Conservation (phyloP, 1,284 basidiomycete species). For the Golubevia pallescens region DNA sequence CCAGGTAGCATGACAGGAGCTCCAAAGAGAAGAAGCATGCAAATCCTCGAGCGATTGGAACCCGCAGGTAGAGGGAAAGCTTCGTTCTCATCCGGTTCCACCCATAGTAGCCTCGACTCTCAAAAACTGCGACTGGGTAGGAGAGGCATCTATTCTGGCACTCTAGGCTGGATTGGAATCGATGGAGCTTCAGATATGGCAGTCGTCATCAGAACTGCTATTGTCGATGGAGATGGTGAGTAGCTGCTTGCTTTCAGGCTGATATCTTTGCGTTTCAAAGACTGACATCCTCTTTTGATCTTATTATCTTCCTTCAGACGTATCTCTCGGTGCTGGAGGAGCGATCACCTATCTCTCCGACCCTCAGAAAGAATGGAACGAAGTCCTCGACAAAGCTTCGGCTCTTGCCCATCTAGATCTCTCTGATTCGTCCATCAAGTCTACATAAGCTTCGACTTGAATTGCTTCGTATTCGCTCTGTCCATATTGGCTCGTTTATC, state of each 20-base stretch:
- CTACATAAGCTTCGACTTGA: too few species aligned
- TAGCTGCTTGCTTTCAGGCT: not conserved
- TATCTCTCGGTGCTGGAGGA: constrained; percentile 81
- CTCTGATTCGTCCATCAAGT: too few species aligned
- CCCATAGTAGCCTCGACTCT: constrained; percentile 8
- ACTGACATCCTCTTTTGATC: too few species aligned
- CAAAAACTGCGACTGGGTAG: too few species aligned
- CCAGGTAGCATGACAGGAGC: constrained; percentile 96
- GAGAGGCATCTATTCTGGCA: constrained; percentile 82
- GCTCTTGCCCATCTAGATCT: too few species aligned
- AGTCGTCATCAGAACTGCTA: constrained; percentile 92
- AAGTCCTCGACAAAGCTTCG: too few species aligned
- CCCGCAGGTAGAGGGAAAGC: constrained; percentile 9
- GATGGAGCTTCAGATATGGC: constrained; percentile 90
- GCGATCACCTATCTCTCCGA: constrained; percentile 94
- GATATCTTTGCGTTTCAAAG: too few species aligned
- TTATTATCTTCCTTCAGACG: too few species aligned
- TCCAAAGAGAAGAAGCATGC: constrained; percentile 89
- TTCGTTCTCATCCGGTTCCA: not conserved
- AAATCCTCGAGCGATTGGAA: constrained; percentile 85
- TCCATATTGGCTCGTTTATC: too few species aligned
- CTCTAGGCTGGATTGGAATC: constrained; percentile 86
- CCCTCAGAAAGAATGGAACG: constrained; percentile 86
- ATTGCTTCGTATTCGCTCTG: too few species aligned
- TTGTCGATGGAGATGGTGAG: constrained; percentile 72